phyloP scores from a whole-genome alignment of 495 filamentous ascomycete species.

The Podospora conica region DNA sequence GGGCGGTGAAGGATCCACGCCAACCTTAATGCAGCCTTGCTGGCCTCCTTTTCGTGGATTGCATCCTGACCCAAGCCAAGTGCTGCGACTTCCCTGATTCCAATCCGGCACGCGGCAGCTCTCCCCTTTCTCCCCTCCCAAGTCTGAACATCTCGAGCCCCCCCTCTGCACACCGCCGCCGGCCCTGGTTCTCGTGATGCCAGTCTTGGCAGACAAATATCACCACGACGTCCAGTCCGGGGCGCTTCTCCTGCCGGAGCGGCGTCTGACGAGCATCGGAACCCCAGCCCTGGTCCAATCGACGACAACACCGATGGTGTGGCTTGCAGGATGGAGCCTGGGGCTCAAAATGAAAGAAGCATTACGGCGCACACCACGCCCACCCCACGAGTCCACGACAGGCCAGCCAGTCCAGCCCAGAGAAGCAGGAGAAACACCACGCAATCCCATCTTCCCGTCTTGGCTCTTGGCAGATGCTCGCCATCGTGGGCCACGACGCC shows the following conservation, averaged over 20 bases:
- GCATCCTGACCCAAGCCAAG: neutral
- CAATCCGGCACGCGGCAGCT: constrained; percentile 16
- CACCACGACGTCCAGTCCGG: neutral
- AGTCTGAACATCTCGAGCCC: neutral
- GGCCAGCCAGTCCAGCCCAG: neutral
- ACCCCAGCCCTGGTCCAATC: neutral
- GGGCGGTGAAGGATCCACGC: constrained; percentile 11
- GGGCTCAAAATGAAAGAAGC: constrained; percentile 4
- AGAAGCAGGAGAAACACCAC: neutral
- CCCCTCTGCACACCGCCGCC: neutral
- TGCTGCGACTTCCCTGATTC: constrained; percentile 13
- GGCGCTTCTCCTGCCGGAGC: neutral
- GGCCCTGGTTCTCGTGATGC: neutral
- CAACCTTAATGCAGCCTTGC: constrained; percentile 14
- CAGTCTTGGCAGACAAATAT: neutral
- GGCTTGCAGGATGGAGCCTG: neutral
- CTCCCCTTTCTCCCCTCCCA: neutral
- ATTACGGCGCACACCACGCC: neutral
- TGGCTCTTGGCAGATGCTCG: constrained; percentile 25
- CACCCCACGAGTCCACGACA: neutral
- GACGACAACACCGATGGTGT: neutral
- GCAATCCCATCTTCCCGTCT: constrained; percentile 16
- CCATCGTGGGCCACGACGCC: constrained; percentile 9
- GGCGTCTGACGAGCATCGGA: neutral
- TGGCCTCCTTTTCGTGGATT: constrained; percentile 1